phyloP scores from a whole-genome alignment of 208 protist species.

The Trypanosoma melophagium region DNA sequence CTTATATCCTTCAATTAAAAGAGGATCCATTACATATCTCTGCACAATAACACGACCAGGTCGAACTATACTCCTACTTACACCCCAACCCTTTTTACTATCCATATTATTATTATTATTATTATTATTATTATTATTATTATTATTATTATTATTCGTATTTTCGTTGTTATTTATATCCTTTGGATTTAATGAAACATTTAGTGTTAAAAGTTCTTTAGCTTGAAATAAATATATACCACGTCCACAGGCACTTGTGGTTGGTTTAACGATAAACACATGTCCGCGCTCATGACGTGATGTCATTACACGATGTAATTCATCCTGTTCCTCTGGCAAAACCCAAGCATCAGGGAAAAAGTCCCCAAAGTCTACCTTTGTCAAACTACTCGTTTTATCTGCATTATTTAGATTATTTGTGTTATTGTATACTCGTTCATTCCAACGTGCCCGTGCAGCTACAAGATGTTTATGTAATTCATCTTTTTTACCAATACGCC shows the following conservation, averaged over 20 bases:
- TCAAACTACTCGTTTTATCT: background rate
- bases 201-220: background rate
- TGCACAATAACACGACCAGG: conserved; percentile 58
- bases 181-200: background rate
- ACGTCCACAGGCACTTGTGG: conserved; percentile 57
- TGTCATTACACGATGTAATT: conserved; percentile 30
- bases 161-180: background rate
- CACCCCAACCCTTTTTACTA: background rate
- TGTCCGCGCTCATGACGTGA: conserved; percentile 21
- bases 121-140: background rate
- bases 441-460: conserved; percentile 26
- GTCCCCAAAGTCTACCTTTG: conserved; percentile 20
- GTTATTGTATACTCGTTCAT: background rate
- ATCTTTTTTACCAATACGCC: conserved; percentile 81
- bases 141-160: background rate
- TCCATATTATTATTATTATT: background rate
- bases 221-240: conserved; percentile 61
- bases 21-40: conserved; percentile 74
- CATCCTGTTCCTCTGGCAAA: conserved; percentile 46
- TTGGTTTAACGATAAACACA: conserved; percentile 83
- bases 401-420: background rate
- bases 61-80: background rate
- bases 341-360: conserved; percentile 60
- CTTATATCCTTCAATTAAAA: conserved; percentile 87
- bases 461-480: conserved; percentile 61